Percentiles rank a stretch among this genome's conserved stretches.
Conservation (phyloP, 352 stramenopile species). For the Pythium phragmiticola region DNA sequence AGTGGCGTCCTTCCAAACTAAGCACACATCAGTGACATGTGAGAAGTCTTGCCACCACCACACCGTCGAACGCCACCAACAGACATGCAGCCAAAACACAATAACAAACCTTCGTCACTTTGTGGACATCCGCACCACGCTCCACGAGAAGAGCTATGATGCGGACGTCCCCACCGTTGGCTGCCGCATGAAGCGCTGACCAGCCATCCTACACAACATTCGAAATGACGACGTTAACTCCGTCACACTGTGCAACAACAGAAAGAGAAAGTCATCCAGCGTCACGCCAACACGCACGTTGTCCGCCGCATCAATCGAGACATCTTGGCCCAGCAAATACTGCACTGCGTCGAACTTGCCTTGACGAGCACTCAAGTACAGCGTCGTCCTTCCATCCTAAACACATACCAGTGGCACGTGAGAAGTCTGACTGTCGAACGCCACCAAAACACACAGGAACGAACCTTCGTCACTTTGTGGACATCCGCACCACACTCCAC, state of each 20-base stretch:
- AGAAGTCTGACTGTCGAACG: no score
- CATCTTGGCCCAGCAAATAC: not conserved
- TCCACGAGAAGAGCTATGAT: conserved; percentile 2
- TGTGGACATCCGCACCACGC: not conserved
- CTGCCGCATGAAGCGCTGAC: not conserved
- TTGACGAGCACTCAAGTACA: no score
- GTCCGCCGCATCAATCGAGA: not conserved
- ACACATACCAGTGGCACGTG: not conserved
- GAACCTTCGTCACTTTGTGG: not conserved
- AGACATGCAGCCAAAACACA: not conserved
- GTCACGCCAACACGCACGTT: not conserved
- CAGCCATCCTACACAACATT: not conserved
- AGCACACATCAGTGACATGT: not conserved
- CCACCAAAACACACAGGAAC: not conserved
- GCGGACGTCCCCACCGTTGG: not conserved
- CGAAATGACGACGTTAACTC: not conserved
- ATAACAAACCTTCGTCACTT: not conserved
- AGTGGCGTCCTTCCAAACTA: no score
- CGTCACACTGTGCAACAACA: not conserved
- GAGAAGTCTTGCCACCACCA: no score
- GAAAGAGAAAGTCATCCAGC: not conserved
- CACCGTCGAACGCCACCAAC: no score
- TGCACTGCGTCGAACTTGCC: no score
- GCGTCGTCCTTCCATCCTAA: not conserved
- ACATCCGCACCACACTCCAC: conserved; percentile 1